phyloP scores from a whole-genome alignment of 768 basidiomycete species.

The Russula griseocarnosa region DNA sequence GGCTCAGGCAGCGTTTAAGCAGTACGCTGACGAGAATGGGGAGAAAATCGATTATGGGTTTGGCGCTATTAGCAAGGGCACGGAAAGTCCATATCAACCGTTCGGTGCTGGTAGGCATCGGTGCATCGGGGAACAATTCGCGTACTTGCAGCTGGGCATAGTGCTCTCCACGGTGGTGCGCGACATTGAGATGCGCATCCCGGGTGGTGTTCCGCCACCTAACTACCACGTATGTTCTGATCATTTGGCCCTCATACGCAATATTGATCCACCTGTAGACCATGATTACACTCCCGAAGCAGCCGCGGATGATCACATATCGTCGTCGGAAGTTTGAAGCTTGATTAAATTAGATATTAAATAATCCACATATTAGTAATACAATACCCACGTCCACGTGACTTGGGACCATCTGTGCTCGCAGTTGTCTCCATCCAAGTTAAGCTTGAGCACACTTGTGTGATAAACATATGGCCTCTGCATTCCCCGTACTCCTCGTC shows the following conservation, averaged over 20 bases:
- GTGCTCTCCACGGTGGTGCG: conserved; percentile 78
- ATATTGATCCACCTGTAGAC: conserved; percentile 48
- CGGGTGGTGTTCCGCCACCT: conserved; percentile 64
- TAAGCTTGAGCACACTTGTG: neutral
- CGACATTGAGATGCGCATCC: conserved; percentile 67
- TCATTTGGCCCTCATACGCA: neutral
- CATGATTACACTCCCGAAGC: conserved; percentile 88
- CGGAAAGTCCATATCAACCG: conserved; percentile 93
- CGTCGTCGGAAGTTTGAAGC: conserved; percentile 50
- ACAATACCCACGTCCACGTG: neutral
- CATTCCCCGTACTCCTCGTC: conserved; percentile 64
- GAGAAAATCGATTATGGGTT: conserved; percentile 97
- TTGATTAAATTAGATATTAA: conserved; percentile 39
- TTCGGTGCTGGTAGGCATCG: conserved; percentile 96
- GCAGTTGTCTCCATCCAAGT: too few relatives aligned
- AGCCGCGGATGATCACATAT: conserved; percentile 60
- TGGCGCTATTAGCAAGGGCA: conserved; percentile 93
- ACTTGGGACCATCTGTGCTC: too few relatives aligned
- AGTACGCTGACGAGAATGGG: conserved; percentile 68
- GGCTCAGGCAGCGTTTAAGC: conserved; percentile 71
- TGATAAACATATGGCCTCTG: conserved; percentile 52
- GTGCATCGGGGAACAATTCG: conserved; percentile 96
- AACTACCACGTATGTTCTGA: conserved; percentile 78
- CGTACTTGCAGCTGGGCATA: conserved; percentile 87
- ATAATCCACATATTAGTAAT: neutral